Evolutionary conservation across 2,329 filamentous ascomycete species (phyloP).

Genomic region (Claviceps paspali): DNA sequence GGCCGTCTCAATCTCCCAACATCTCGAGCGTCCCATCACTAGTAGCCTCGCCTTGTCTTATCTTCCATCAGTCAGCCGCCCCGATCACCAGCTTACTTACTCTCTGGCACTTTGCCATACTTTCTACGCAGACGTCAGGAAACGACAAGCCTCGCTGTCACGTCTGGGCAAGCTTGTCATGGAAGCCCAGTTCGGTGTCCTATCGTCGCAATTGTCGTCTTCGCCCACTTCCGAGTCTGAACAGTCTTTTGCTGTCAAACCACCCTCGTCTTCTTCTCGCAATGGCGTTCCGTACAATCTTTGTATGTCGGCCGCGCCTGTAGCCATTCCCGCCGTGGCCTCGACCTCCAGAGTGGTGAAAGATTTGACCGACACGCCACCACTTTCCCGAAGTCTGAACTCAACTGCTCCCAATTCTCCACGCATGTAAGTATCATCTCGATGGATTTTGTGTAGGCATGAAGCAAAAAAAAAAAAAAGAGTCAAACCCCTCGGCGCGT

Average conservation of each 20-base stretch:
- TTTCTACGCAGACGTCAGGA: constrained; percentile 14
- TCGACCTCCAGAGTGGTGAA: constrained; percentile 27
- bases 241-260: constrained; percentile 18
- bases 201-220: constrained; percentile 12
- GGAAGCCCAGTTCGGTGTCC: constrained; percentile 24
- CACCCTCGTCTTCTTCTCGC: constrained; percentile 16
- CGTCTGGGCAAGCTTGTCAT: constrained; percentile 29
- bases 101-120: constrained; percentile 5
- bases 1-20: constrained; percentile 1
- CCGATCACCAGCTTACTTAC: constrained; percentile 6
- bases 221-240: constrained; percentile 18
- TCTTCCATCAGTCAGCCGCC: constrained; percentile 6
- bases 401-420: constrained; percentile 45
- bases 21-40: too few relatives aligned
- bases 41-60: too few relatives aligned
- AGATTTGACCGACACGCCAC: constrained; percentile 35
- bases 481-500: too few relatives aligned
- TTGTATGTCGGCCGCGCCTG: constrained; percentile 9
- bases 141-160: constrained; percentile 25
- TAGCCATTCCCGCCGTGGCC: constrained; percentile 22
- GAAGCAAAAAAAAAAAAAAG: too few relatives aligned
- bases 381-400: constrained; percentile 38
- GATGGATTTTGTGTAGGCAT: not conserved
- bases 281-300: constrained; percentile 14
- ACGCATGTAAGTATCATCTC: constrained; percentile 32